Percentiles rank a stretch among this genome's conserved stretches.
These are phyloP conservation scores for Lactarius pseudohatsudake DNA, from an alignment of 768 basidiomycete genomes.

Conservation along the genomic window DNA sequence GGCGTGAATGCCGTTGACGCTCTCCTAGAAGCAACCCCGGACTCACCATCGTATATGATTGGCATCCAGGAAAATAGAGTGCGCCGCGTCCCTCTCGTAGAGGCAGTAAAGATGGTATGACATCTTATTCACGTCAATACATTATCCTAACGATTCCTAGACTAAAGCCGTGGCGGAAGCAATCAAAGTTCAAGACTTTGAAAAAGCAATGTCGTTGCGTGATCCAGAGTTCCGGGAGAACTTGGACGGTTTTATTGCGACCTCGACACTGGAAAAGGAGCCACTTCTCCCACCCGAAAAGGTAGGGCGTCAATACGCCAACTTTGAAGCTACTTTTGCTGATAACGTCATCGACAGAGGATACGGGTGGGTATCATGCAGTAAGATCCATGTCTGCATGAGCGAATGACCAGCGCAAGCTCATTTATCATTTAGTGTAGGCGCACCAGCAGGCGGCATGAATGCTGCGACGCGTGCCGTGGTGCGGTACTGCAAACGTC, in stretches of 20 bases:
- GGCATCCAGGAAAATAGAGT: slow-evolving; percentile 96
- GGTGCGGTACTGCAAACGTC: slow-evolving; percentile 87
- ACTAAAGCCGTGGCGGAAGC: slow-evolving; percentile 84
- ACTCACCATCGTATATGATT: slow-evolving; percentile 97
- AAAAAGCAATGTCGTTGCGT: slow-evolving; percentile 80
- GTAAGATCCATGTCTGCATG: slow-evolving; percentile 45
- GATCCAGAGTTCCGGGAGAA: slow-evolving; percentile 91
- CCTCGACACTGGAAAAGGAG: slow-evolving; percentile 55
- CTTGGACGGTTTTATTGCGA: slow-evolving; percentile 79
- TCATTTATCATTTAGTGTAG: slow-evolving; percentile 56
- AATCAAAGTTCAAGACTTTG: slow-evolving; percentile 80
- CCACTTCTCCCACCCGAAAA: slow-evolving; percentile 37
- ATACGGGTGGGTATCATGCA: slow-evolving; percentile 84
- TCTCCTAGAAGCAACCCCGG: slow-evolving; percentile 79
- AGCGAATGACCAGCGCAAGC: slow-evolving; percentile 8
- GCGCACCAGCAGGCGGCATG: slow-evolving; percentile 98
- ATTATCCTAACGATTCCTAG: slow-evolving; percentile 40
- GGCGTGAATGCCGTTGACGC: slow-evolving; percentile 92
- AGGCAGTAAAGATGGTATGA: slow-evolving; percentile 84
- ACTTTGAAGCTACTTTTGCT: not conserved
- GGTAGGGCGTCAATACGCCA: slow-evolving; percentile 27
- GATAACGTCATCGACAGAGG: slow-evolving; percentile 43
- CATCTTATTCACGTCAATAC: slow-evolving; percentile 6
- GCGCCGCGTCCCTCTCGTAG: slow-evolving; percentile 84
- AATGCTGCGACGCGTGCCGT: slow-evolving; percentile 96